Conservation (phyloP, 495 filamentous ascomycete genomes). For the Podospora pseudoanserina region DNA sequence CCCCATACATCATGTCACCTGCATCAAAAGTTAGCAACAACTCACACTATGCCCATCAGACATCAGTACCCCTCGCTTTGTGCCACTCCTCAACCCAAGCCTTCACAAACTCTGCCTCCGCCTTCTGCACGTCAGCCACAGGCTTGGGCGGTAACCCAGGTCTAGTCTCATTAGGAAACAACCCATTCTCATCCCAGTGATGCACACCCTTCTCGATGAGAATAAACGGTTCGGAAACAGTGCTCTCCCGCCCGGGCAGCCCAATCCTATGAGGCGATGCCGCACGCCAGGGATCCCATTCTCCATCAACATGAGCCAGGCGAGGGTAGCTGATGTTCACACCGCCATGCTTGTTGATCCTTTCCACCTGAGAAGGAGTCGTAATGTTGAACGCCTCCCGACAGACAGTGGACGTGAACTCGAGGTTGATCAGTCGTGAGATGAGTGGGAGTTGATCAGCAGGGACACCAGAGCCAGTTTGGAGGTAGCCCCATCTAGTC, state of each 20-base stretch:
- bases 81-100: slow-evolving; percentile 62
- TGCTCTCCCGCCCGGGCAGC: slow-evolving; percentile 46
- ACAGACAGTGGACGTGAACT: slow-evolving; percentile 54
- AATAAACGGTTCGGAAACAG: slow-evolving; percentile 57
- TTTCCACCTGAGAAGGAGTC: slow-evolving; percentile 48
- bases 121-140: slow-evolving; percentile 52
- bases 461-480: slow-evolving; percentile 62
- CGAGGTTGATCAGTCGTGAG: slow-evolving; percentile 58
- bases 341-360: slow-evolving; percentile 68
- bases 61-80: slow-evolving; percentile 11
- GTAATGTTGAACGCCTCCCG: slow-evolving; percentile 60
- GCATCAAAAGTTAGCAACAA: slow-evolving; percentile 5
- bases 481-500: slow-evolving; percentile 64
- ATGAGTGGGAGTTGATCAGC: slow-evolving; percentile 56
- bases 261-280: slow-evolving; percentile 59
- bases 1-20: neutral
- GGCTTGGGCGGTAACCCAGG: slow-evolving; percentile 49
- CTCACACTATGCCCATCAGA: neutral
- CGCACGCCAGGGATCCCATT: slow-evolving; percentile 66
- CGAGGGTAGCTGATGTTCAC: slow-evolving; percentile 60
- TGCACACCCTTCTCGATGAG: slow-evolving; percentile 62
- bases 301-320: slow-evolving; percentile 64
- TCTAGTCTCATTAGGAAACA: slow-evolving; percentile 58
- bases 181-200: slow-evolving; percentile 70
- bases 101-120: slow-evolving; percentile 57